phyloP scores from a whole-genome alignment of 176 grass and related monocot genomes.

The Olyra latifolia region DNA sequence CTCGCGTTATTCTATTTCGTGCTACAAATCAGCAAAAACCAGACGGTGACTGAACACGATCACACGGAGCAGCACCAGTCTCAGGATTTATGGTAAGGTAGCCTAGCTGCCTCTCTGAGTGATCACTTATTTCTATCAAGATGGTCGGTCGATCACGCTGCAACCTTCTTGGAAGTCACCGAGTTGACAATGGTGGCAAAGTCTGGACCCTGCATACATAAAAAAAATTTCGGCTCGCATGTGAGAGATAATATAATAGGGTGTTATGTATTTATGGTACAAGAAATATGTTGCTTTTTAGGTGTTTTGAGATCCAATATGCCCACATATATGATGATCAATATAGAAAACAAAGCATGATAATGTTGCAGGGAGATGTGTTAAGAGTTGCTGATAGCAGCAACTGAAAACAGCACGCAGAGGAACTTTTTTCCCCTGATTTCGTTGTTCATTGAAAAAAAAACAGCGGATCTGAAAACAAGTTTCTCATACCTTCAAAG shows the following conservation, averaged over 20 bases:
- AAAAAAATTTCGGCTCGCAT: neutral
- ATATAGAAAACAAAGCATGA: neutral
- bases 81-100: neutral
- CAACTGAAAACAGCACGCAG: neutral
- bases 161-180: slow-evolving; percentile 90
- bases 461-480: neutral
- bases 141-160: slow-evolving; percentile 48
- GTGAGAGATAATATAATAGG: neutral
- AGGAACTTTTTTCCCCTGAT: neutral
- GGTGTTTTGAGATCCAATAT: neutral
- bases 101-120: neutral
- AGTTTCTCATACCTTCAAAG: slow-evolving; percentile 68
- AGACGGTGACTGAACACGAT: neutral
- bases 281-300: neutral
- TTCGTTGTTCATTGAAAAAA: neutral
- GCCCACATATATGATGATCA: neutral
- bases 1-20: slow-evolving; percentile 36
- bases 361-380: neutral
- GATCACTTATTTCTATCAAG: slow-evolving; percentile 24
- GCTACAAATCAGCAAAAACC: slow-evolving; percentile 18
- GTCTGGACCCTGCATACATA: slow-evolving; percentile 55
- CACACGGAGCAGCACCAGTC: slow-evolving; percentile 6
- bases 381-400: neutral
- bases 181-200: slow-evolving; percentile 93
- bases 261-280: neutral